These are phyloP conservation scores for Parafenestella ontariensis DNA, from an alignment of 2,329 filamentous ascomycete species.

Conservation along the genomic window DNA sequence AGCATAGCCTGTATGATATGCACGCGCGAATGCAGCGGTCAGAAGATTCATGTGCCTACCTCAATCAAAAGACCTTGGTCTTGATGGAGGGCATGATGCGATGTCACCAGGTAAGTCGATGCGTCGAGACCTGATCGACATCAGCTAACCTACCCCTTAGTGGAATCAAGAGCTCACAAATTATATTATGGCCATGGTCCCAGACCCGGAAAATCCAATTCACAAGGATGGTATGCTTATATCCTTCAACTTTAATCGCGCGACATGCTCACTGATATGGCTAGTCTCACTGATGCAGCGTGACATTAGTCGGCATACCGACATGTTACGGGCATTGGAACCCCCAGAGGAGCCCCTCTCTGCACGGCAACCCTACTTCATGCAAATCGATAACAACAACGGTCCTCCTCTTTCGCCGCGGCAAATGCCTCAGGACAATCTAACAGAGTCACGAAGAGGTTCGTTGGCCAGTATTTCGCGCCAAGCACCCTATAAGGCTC, in stretches of 20 bases:
- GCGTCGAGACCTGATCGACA: conserved; percentile 23
- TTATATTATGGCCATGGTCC: conserved; percentile 74
- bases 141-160: conserved; percentile 52
- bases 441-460: conserved; percentile 71
- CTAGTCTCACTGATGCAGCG: conserved; percentile 62
- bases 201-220: conserved; percentile 76
- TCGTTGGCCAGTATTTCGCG: conserved; percentile 65
- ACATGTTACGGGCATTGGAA: conserved; percentile 63
- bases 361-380: conserved; percentile 59
- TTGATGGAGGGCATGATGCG: conserved; percentile 81
- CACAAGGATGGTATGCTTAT: conserved; percentile 78
- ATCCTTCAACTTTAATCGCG: conserved; percentile 29
- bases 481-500: conserved; percentile 74
- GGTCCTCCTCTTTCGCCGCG: conserved; percentile 85
- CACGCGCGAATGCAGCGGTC: conserved; percentile 76
- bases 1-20: conserved; percentile 84
- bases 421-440: conserved; percentile 77
- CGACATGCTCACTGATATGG: conserved; percentile 28
- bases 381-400: conserved; percentile 48
- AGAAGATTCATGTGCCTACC: conserved; percentile 80
- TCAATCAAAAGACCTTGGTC: conserved; percentile 81
- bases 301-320: conserved; percentile 68
- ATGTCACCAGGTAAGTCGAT: conserved; percentile 66
- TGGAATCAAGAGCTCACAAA: conserved; percentile 87
- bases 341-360: conserved; percentile 69